These are phyloP conservation scores for Areca catechu DNA, from an alignment of 176 grass and related monocot genomes.

Conservation along the genomic window DNA sequence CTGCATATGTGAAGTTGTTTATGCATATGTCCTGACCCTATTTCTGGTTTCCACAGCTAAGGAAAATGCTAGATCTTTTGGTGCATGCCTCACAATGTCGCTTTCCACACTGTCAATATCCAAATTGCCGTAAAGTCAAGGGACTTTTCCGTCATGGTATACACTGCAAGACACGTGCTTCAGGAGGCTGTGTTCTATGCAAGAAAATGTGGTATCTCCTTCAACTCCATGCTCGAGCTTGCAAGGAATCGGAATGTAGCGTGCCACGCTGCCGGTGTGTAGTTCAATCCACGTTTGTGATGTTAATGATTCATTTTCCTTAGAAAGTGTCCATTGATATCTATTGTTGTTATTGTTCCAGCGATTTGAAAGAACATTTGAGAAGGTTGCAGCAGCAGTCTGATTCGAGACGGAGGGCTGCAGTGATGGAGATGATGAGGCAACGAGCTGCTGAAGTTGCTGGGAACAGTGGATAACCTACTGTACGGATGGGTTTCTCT, in stretches of 20 bases:
- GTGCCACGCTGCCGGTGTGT: slow-evolving; percentile 99
- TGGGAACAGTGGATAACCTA: slow-evolving; percentile 37
- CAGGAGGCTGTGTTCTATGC: slow-evolving; percentile 71
- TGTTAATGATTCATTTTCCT: too few species aligned
- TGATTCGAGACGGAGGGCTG: slow-evolving; percentile 91
- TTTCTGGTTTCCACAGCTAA: slow-evolving; percentile 42
- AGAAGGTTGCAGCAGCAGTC: slow-evolving; percentile 94
- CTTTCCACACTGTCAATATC: slow-evolving; percentile 53
- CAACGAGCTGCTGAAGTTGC: slow-evolving; percentile 88
- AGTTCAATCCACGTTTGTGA: neutral
- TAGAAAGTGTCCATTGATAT: too few species aligned
- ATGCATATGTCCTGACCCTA: neutral
- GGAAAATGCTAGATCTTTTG: slow-evolving; percentile 76
- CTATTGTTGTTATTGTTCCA: slow-evolving; percentile 26
- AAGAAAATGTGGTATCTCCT: slow-evolving; percentile 89
- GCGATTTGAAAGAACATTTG: slow-evolving; percentile 96
- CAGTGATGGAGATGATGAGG: slow-evolving; percentile 99
- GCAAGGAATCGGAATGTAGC: slow-evolving; percentile 79
- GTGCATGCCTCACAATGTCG: slow-evolving; percentile 70
- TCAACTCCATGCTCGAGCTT: slow-evolving; percentile 88
- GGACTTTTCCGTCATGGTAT: slow-evolving; percentile 84
- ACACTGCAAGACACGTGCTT: slow-evolving; percentile 58
- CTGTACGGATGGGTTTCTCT: slow-evolving; percentile 47
- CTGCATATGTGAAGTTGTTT: too few species aligned
- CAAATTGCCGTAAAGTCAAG: slow-evolving; percentile 72